Conservation (phyloP, 2,329 filamentous ascomycete species). For the Nannizziopsis arthrosporioides region DNA sequence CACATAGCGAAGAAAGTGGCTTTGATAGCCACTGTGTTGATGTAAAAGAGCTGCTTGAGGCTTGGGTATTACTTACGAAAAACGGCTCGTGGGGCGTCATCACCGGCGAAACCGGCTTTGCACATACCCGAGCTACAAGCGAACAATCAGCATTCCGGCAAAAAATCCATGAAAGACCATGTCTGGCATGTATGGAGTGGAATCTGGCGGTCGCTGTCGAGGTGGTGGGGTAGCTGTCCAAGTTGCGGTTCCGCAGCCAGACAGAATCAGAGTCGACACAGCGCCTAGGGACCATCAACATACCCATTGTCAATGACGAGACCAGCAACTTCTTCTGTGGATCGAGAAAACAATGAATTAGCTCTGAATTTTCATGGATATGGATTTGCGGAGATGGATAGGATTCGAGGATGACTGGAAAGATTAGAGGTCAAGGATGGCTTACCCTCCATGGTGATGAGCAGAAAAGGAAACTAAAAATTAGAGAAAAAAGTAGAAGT, state of each 20-base stretch:
- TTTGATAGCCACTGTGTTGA: not conserved
- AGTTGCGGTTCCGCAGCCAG: constrained; percentile 2
- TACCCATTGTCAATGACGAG: constrained; percentile 99
- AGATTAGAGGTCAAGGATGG: constrained; percentile 19
- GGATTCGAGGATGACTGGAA: constrained; percentile 14
- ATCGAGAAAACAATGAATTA: constrained; percentile 36
- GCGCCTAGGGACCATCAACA: constrained; percentile 40
- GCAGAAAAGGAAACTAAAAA: constrained; percentile 26
- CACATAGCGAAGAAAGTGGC: not conserved
- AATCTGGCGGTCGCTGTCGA: not conserved
- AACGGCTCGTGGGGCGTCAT: constrained; percentile 98
- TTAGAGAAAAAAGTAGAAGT: constrained; percentile 23
- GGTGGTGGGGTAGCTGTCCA: constrained; percentile 3
- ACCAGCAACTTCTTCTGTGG: constrained; percentile 96
- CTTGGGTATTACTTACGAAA: constrained; percentile 72
- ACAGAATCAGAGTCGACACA: not conserved
- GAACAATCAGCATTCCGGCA: constrained; percentile 16
- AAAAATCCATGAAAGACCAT: not conserved
- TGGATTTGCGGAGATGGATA: constrained; percentile 13
- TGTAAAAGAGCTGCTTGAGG: not conserved
- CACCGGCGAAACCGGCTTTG: constrained; percentile 99
- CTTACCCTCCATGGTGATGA: constrained; percentile 55
- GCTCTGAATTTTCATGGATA: constrained; percentile 17
- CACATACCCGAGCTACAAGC: constrained; percentile 93
- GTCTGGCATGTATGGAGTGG: not conserved